Evolutionary conservation across 2,329 filamentous ascomycete genomes (phyloP).

Genomic region (Thermothelomyces thermophilus): DNA sequence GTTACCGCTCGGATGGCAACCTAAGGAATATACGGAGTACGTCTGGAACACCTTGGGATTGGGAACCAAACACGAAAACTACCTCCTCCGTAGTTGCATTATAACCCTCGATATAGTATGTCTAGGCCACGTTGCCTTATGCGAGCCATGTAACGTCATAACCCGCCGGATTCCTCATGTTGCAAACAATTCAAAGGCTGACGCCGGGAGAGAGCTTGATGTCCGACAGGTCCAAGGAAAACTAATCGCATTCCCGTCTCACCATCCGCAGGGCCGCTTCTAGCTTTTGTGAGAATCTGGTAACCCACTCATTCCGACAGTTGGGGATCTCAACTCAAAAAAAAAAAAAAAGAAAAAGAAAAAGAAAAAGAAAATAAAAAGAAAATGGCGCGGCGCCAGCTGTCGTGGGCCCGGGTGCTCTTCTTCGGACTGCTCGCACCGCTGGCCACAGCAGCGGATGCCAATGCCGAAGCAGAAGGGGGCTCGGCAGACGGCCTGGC

Average conservation of each 20-base stretch:
- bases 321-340: no score
- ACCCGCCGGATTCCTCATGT: background rate
- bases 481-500: constrained; percentile 16
- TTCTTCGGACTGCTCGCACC: constrained; percentile 15
- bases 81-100: no score
- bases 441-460: constrained; percentile 8
- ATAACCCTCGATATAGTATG: background rate
- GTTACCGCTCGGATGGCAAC: constrained; percentile 7
- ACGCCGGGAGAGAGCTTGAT: background rate
- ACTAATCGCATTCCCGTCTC: no score
- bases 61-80: constrained; percentile 8
- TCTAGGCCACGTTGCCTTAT: constrained; percentile 24
- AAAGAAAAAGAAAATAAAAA: no score
- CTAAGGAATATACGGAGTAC: constrained; percentile 7
- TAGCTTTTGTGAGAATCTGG: no score
- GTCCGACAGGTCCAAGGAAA: background rate
- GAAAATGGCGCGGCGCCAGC: constrained; percentile 15
- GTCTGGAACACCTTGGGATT: no score
- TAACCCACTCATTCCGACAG: no score
- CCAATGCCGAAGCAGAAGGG: constrained; percentile 8
- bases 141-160: background rate
- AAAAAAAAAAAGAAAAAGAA: no score
- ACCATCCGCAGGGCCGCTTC: no score
- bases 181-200: background rate
- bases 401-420: constrained; percentile 16